Evolutionary conservation across 164 flowering plant species (phyloP).

Genomic region (Tetracentron sinense): DNA sequence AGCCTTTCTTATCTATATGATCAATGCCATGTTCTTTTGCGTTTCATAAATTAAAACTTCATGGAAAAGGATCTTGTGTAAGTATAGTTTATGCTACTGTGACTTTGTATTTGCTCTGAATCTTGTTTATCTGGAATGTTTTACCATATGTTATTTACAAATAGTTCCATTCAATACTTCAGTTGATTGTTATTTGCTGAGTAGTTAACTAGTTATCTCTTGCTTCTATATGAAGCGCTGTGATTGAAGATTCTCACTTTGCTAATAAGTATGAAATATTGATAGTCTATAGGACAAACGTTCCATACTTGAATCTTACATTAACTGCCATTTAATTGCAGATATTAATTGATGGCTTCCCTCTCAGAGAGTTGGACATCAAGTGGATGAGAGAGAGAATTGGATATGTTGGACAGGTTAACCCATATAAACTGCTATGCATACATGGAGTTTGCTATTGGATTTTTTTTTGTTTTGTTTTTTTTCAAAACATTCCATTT

Average conservation of each 20-base stretch:
- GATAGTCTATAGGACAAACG: not conserved
- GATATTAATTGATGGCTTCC: constrained; percentile 75
- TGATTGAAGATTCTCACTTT: not conserved
- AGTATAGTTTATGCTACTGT: too few relatives aligned
- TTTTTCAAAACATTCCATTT: constrained; percentile 4
- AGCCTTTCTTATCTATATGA: too few relatives aligned
- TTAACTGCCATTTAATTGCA: constrained; percentile 22
- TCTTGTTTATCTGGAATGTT: too few relatives aligned
- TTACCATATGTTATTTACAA: too few relatives aligned
- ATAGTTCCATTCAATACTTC: too few relatives aligned
- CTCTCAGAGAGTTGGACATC: constrained; percentile 67
- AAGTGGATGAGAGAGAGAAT: constrained; percentile 82
- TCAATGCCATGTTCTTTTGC: not conserved
- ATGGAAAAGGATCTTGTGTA: too few relatives aligned
- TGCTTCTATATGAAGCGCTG: not conserved
- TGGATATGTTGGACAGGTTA: constrained; percentile 95
- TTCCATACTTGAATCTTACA: constrained; percentile 7
- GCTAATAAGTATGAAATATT: too few relatives aligned
- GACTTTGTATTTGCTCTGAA: too few relatives aligned
- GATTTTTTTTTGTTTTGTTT: not conserved
- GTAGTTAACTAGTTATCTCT: too few relatives aligned
- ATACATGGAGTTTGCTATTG: not conserved
- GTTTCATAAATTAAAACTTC: too few relatives aligned
- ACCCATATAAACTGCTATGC: not conserved
- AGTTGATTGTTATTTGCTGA: too few relatives aligned